phyloP scores from a whole-genome alignment of 169 alveolate species.

The Plasmodium gallinaceum region DNA sequence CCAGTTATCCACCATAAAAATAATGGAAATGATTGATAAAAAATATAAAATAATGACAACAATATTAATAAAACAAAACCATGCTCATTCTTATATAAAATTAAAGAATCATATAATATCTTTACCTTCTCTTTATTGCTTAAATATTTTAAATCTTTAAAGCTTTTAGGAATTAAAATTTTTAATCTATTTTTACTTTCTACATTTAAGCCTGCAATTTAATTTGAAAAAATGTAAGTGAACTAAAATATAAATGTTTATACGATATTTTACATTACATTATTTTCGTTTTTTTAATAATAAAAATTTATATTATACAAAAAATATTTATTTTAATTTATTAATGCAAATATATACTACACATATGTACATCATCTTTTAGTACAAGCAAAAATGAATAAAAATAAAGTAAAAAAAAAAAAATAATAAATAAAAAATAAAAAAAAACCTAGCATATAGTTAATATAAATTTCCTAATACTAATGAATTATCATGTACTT shows the following conservation, averaged over 20 bases:
- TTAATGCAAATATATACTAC: neutral
- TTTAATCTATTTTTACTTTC: slow-evolving; percentile 53
- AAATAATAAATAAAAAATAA: too few species aligned
- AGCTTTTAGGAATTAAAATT: slow-evolving; percentile 53
- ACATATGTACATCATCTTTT: neutral
- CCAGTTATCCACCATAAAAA: slow-evolving; percentile 79
- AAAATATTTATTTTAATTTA: neutral
- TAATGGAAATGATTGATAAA: slow-evolving; percentile 66
- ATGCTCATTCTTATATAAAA: slow-evolving; percentile 72
- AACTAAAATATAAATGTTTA: too few species aligned
- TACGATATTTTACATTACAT: too few species aligned
- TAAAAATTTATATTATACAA: too few species aligned
- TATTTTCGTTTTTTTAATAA: too few species aligned
- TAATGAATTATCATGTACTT: neutral
- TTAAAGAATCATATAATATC: slow-evolving; percentile 62
- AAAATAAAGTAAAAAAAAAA: too few species aligned
- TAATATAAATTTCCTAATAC: too few species aligned
- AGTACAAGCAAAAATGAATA: neutral
- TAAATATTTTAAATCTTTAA: slow-evolving; percentile 40
- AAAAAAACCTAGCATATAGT: too few species aligned
- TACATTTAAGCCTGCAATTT: slow-evolving; percentile 23
- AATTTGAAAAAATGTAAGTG: neutral
- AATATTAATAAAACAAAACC: slow-evolving; percentile 35
- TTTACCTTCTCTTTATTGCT: slow-evolving; percentile 26
- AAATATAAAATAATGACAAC: slow-evolving; percentile 52